Conservation (phyloP, 169 alveolate genomes). For the Plasmodium knowlesi region DNA sequence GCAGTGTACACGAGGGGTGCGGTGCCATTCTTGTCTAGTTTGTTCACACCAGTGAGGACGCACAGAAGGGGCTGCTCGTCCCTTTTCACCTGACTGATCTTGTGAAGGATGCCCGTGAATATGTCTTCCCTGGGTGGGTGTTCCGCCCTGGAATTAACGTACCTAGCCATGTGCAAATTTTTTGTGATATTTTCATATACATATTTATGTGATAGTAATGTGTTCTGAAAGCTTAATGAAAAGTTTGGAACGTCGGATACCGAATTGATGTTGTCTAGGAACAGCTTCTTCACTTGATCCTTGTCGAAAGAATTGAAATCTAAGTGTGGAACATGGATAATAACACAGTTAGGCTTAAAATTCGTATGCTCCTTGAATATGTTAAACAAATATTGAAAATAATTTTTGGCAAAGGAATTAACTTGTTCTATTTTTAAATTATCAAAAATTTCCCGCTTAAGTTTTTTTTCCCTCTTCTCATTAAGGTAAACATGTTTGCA, state of each 20-base stretch:
- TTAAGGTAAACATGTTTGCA: conserved; percentile 51
- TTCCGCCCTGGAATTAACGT: background rate
- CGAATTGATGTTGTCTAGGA: conserved; percentile 44
- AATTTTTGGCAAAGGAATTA: conserved; percentile 53
- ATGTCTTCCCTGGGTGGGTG: background rate
- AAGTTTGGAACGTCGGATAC: conserved; percentile 17
- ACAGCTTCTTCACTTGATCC: conserved; percentile 24
- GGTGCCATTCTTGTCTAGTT: background rate
- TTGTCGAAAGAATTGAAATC: background rate
- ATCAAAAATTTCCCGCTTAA: conserved; percentile 40
- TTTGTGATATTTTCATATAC: conserved; percentile 46
- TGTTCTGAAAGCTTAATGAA: conserved; percentile 54
- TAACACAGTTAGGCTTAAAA: conserved; percentile 60
- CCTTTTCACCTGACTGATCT: conserved; percentile 6
- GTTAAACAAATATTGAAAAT: conserved; percentile 62
- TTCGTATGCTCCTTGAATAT: conserved; percentile 34
- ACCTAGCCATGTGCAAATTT: conserved; percentile 7
- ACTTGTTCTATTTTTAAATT: conserved; percentile 47
- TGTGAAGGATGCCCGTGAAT: conserved; percentile 11
- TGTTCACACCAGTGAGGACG: background rate
- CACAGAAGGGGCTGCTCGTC: background rate
- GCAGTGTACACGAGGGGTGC: background rate
- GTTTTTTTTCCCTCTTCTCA: conserved; percentile 63
- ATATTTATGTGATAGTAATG: conserved; percentile 21
- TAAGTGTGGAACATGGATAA: conserved; percentile 44